A percentile compares a stretch with the other conserved stretches of the same genome.
Evolutionary conservation across 2,329 filamentous ascomycete species (phyloP).

Genomic region (Colletotrichum cereale): DNA sequence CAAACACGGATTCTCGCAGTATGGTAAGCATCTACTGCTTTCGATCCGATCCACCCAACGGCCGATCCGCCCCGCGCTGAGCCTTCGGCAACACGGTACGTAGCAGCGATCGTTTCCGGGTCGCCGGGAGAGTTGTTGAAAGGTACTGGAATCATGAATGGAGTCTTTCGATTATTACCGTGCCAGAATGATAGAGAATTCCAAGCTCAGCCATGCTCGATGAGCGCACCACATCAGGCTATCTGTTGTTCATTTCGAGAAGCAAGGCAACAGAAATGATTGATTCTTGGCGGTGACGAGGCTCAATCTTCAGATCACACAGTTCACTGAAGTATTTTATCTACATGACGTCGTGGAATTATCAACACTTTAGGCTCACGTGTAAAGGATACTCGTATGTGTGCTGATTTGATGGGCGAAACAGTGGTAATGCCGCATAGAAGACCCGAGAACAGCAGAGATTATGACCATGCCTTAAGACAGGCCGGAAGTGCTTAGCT

Average conservation of each 20-base stretch:
- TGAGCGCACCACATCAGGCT: background rate
- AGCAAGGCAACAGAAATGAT: background rate
- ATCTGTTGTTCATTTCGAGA: background rate
- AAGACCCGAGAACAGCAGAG: background rate
- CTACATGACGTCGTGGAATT: background rate
- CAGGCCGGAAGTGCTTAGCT: background rate
- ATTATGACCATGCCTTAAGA: background rate
- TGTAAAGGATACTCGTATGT: background rate
- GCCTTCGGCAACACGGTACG: background rate
- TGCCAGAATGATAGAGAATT: background rate
- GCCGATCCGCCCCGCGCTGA: background rate
- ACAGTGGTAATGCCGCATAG: background rate
- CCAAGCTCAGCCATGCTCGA: background rate
- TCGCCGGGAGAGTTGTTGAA: background rate
- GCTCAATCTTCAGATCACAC: too few species aligned
- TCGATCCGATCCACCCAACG: slow-evolving; percentile 5
- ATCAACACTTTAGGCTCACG: background rate
- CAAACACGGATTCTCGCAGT: background rate
- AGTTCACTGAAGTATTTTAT: background rate
- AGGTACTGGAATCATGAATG: background rate
- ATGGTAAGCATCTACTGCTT: background rate
- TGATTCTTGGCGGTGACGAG: background rate
- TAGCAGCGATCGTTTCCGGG: background rate
- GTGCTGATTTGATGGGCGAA: background rate
- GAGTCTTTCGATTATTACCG: too few species aligned